Conservation (phyloP, 2,329 filamentous ascomycete species). For the Botrytis squamosa region DNA sequence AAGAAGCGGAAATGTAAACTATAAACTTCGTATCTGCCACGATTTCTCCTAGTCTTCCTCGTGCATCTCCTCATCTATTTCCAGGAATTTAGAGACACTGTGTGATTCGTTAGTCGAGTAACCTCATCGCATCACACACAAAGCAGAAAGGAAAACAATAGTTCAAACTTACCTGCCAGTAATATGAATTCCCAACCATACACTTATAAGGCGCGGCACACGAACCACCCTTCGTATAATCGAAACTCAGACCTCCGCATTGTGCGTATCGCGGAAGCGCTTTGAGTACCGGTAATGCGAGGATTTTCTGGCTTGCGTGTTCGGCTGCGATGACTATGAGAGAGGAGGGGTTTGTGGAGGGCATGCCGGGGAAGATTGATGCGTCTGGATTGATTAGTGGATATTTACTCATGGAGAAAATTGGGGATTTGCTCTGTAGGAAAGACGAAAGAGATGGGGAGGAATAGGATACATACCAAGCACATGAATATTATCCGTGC, state of each 20-base stretch:
- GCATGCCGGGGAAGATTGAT: slow-evolving; percentile 65
- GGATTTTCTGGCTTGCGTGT: slow-evolving; percentile 40
- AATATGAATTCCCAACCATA: slow-evolving; percentile 28
- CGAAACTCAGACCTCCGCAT: slow-evolving; percentile 32
- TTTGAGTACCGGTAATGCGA: slow-evolving; percentile 23
- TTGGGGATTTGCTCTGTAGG: no score
- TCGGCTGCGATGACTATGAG: slow-evolving; percentile 65
- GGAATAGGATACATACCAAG: slow-evolving; percentile 44
- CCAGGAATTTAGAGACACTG: neutral
- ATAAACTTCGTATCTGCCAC: neutral
- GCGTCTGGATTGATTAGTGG: neutral
- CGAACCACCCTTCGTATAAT: slow-evolving; percentile 17
- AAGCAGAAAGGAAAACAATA: no score
- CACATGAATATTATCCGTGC: slow-evolving; percentile 66
- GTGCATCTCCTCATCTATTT: neutral
- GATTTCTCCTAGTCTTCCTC: neutral
- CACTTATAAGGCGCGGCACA: slow-evolving; percentile 27
- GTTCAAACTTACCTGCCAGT: slow-evolving; percentile 26
- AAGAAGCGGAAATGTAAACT: neutral
- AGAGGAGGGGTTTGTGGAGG: slow-evolving; percentile 66
- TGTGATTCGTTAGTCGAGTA: neutral
- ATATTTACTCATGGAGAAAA: neutral
- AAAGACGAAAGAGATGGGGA: slow-evolving; percentile 41
- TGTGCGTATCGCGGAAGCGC: slow-evolving; percentile 26
- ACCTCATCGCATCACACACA: no score